A percentile compares a stretch with the other conserved stretches of the same genome.
Evolutionary conservation across 495 filamentous ascomycete species (phyloP).

Genomic region (Lentithecium fluviatile): DNA sequence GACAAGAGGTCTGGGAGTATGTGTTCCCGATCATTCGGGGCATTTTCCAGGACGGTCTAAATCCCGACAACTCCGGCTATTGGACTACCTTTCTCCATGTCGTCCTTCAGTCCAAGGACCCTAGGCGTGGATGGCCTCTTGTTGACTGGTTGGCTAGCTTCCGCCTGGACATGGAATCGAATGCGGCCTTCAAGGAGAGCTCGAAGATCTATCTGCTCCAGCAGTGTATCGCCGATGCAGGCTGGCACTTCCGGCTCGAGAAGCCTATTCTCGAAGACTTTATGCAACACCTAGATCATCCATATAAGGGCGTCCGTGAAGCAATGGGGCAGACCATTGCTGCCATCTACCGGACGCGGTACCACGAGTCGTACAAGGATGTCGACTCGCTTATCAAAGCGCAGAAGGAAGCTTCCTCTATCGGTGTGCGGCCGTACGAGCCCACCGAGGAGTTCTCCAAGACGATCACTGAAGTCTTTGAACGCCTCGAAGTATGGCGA

Average conservation of each 20-base stretch:
- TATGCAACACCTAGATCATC: constrained; percentile 87
- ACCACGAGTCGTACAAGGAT: constrained; percentile 87
- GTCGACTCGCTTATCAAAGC: constrained; percentile 70
- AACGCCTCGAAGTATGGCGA: constrained; percentile 81
- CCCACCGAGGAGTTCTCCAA: constrained; percentile 70
- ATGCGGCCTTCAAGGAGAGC: constrained; percentile 98
- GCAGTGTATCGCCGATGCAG: constrained; percentile 79
- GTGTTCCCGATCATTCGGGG: constrained; percentile 83
- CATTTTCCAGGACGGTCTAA: constrained; percentile 85
- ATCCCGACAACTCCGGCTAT: constrained; percentile 89
- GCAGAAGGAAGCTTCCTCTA: constrained; percentile 75
- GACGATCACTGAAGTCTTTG: constrained; percentile 75
- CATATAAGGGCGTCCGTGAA: constrained; percentile 95
- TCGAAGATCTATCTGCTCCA: constrained; percentile 92
- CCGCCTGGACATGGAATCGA: constrained; percentile 88
- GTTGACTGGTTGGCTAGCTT: constrained; percentile 81
- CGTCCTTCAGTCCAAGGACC: constrained; percentile 78
- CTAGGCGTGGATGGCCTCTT: constrained; percentile 80
- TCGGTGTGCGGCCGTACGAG: constrained; percentile 80
- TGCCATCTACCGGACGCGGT: constrained; percentile 80
- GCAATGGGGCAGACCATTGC: constrained; percentile 88
- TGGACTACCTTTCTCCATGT: constrained; percentile 94
- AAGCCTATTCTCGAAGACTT: constrained; percentile 88
- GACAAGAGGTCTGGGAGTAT: constrained; percentile 79
- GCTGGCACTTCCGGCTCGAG: constrained; percentile 95